Evolutionary conservation across 768 basidiomycete species (phyloP).

Genomic region (Sporobolomyces roseus): DNA sequence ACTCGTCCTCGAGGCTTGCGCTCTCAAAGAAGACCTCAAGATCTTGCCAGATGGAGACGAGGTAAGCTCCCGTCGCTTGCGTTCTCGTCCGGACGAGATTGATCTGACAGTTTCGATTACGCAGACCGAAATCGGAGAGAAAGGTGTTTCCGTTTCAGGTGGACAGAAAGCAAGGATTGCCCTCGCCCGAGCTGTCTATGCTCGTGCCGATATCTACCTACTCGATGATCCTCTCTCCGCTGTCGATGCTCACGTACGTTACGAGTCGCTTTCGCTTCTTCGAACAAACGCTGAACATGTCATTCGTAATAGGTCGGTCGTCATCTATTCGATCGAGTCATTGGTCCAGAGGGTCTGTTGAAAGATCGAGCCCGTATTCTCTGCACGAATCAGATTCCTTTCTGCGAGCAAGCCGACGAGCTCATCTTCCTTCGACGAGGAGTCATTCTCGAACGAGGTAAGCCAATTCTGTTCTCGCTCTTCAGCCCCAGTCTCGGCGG

Average conservation of each 20-base stretch:
- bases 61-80: background rate
- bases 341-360: slow-evolving; percentile 47
- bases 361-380: slow-evolving; percentile 51
- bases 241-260: slow-evolving; percentile 72
- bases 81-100: background rate
- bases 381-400: slow-evolving; percentile 53
- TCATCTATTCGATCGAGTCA: slow-evolving; percentile 65
- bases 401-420: slow-evolving; percentile 50
- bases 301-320: slow-evolving; percentile 73
- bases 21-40: slow-evolving; percentile 72
- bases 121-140: slow-evolving; percentile 76
- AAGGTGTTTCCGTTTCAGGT: slow-evolving; percentile 56
- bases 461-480: slow-evolving; percentile 31
- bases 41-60: slow-evolving; percentile 73
- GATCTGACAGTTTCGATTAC: background rate
- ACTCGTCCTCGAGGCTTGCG: slow-evolving; percentile 81
- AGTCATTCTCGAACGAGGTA: slow-evolving; percentile 50
- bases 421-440: slow-evolving; percentile 52
- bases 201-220: slow-evolving; percentile 83
- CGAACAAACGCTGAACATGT: slow-evolving; percentile 41
- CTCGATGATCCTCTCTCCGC: slow-evolving; percentile 86
- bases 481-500: slow-evolving; percentile 45
- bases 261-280: slow-evolving; percentile 54
- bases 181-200: slow-evolving; percentile 83
- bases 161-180: slow-evolving; percentile 75